A percentile compares a stretch with the other conserved stretches of the same genome.
Conservation (phyloP, 148 eudicot genomes). For the Cornus controversa region DNA sequence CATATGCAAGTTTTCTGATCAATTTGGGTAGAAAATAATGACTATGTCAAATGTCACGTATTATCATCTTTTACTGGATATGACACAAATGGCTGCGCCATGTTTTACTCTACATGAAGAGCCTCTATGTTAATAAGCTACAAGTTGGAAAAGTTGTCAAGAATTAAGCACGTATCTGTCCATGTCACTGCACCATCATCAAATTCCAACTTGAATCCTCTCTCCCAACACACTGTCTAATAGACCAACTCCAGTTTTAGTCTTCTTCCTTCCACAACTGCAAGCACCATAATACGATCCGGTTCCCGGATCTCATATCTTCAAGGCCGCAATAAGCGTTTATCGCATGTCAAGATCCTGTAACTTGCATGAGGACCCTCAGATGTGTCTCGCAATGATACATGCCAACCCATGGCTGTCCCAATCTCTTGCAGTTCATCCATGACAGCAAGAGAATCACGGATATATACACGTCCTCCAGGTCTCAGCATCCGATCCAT, state of each 20-base stretch:
- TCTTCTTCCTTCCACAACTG: not conserved
- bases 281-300: not conserved
- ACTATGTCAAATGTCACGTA: not conserved
- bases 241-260: not conserved
- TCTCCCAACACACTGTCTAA: not conserved
- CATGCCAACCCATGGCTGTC: conserved; percentile 89
- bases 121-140: not conserved
- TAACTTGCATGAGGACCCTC: conserved; percentile 97
- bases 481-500: conserved; percentile 96
- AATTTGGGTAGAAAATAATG: not conserved
- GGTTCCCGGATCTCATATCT: conserved; percentile 3
- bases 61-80: not conserved
- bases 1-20: not conserved
- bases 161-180: not conserved
- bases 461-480: conserved; percentile 85
- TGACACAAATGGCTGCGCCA: not conserved
- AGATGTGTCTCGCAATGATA: conserved; percentile 71
- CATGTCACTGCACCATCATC: not conserved
- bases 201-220: not conserved
- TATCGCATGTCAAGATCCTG: conserved; percentile 64
- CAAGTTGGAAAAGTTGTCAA: not conserved
- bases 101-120: conserved; percentile 5
- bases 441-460: conserved; percentile 66
- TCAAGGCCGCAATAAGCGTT: conserved; percentile 36
- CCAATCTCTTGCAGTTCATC: conserved; percentile 80